Base-by-base conservation (phyloP, 78 protist species). In the Dictyostelium intermedium region DNA sequence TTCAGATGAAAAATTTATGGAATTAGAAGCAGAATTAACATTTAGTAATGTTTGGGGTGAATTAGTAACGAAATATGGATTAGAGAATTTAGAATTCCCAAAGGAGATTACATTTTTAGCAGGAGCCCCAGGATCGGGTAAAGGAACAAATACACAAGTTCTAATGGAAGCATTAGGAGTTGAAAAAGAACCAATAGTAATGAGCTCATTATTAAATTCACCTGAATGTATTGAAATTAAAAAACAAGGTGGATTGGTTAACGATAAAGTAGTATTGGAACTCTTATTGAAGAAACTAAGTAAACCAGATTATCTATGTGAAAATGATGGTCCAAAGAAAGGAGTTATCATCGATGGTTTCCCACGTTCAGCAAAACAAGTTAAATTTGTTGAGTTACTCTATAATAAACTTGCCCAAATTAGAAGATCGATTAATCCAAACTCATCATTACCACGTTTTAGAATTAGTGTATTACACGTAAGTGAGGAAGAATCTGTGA, bases 91-190 rank as follows among this genome's bases (percentile, higher is more conserved):
- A 50, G 27, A 63, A 3, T 80, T 89, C 18, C 93, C 93, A 41
- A 80, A 78, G 25, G 73, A 89, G 25, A 35, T 89, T 0, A 74
- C 76, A 25, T 89, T 41, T 43, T 69, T 89, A 27, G 27, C 74
- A 18, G 93, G 93, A 7, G 93, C 85, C 6, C 93, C 93, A 47
- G 93, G 93, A 20, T 47, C 86, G 13, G 93, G 93, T 35, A 89
- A 89, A 80, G 93, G 86, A 45, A 89, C 93, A 14, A 79, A 89
- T 10, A 80, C 86, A 2, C 34, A 63, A 20, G 35, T 47, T 32
- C 10, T 89, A 32, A 30, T 45, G 20, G 50, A 66, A 3, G 27
- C 82, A 20, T 34, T 89, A 20, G 63, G 63, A 23, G 60, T 89
- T 20, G 5, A 27, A 3, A 30, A 73, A 7, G 82, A 89, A 30